A percentile compares a stretch with the other conserved stretches of the same genome.
Conservation (phyloP, 345 rosid species). For the Firmiana major region DNA sequence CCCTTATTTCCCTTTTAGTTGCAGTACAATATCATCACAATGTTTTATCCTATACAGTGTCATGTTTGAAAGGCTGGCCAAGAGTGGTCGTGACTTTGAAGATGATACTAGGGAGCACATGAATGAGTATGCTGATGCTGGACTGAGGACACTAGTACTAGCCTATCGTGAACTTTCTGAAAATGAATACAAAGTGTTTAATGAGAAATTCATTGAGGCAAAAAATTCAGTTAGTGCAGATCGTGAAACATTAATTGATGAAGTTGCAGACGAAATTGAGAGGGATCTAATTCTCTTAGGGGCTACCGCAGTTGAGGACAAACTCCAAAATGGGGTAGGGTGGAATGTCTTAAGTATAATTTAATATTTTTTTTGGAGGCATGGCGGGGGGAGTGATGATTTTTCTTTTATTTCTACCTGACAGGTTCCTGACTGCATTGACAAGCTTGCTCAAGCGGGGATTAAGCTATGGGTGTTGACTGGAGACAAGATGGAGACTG, state of each 20-base stretch:
- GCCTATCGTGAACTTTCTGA: constrained; percentile 82
- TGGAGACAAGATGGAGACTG: constrained; percentile 98
- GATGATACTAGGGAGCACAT: constrained; percentile 66
- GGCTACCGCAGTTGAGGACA: constrained; percentile 97
- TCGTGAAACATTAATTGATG: constrained; percentile 68
- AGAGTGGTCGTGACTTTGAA: constrained; percentile 49
- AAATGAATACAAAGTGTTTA: constrained; percentile 64
- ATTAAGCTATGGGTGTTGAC: constrained; percentile 95
- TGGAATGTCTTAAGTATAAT: neutral
- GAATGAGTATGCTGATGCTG: constrained; percentile 85
- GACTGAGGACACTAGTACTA: constrained; percentile 87
- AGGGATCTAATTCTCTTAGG: constrained; percentile 79
- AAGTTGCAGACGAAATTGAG: constrained; percentile 67
- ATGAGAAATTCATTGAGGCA: constrained; percentile 60
- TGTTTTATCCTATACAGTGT: constrained; percentile 47
- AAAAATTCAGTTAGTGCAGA: constrained; percentile 57
- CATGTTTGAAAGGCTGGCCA: constrained; percentile 84
- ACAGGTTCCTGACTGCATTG: constrained; percentile 98
- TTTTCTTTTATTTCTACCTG: constrained; percentile 8
- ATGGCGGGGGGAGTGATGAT: neutral
- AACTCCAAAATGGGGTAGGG: constrained; percentile 91
- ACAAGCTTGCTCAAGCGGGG: constrained; percentile 96
- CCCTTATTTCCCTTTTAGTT: constrained; percentile 6
- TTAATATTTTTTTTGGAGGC: neutral
- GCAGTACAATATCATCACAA: neutral